Conservation (phyloP, 768 basidiomycete genomes). For the Trametes villosa region DNA sequence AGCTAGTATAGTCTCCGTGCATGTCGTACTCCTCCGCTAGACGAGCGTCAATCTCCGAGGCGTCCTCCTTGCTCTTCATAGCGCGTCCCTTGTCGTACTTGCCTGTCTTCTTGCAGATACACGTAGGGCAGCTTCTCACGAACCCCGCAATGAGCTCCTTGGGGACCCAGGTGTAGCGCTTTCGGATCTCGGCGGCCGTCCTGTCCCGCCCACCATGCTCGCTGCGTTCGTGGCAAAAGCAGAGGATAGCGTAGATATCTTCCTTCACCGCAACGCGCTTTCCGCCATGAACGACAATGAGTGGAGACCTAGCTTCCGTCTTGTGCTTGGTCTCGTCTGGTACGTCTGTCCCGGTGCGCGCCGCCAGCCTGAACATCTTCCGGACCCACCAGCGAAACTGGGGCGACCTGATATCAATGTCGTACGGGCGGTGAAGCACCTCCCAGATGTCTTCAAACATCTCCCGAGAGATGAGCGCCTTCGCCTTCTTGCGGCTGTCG, state of each 20-base stretch:
- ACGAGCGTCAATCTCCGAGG: background rate
- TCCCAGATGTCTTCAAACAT: constrained; percentile 77
- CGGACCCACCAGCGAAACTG: constrained; percentile 86
- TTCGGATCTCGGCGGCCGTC: constrained; percentile 67
- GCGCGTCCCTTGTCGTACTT: constrained; percentile 8
- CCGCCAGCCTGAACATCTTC: constrained; percentile 68
- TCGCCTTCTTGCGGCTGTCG: constrained; percentile 59
- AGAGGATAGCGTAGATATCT: constrained; percentile 78
- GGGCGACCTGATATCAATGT: constrained; percentile 51
- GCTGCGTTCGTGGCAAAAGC: constrained; percentile 67
- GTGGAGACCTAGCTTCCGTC: constrained; percentile 21
- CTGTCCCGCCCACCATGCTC: constrained; percentile 81
- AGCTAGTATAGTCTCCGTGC: background rate
- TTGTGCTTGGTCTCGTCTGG: background rate
- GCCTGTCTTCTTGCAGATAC: constrained; percentile 51
- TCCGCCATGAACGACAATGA: constrained; percentile 71
- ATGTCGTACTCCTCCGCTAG: background rate
- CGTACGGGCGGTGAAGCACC: constrained; percentile 58
- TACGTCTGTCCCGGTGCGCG: background rate
- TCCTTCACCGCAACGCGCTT: constrained; percentile 78
- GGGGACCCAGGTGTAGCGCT: constrained; percentile 82
- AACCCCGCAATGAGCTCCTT: constrained; percentile 83
- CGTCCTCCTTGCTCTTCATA: background rate
- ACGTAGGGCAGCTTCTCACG: constrained; percentile 80
- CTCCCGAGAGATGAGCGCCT: constrained; percentile 72